Evolutionary conservation across 1,284 basidiomycete genomes (phyloP), one percentile per base, ranked within the genome.

Genomic region (Malassezia globosa): DNA sequence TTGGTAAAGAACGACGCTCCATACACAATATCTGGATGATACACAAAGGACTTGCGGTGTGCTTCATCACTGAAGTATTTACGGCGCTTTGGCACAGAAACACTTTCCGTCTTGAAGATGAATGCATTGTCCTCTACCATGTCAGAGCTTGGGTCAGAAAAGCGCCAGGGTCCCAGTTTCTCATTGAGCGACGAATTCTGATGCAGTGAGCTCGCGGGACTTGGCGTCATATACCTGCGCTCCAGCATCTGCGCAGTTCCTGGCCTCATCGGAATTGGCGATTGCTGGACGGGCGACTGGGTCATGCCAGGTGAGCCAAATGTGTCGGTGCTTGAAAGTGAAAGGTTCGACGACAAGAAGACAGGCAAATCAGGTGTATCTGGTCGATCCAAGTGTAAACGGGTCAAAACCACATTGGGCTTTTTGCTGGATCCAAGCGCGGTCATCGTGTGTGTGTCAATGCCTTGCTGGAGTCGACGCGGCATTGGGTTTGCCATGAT

Each of bases 71-170:
- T 61, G 48, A 74, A 74, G 48, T 72, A 55, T 51, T 74, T 73
- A 11, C 74, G 54, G 29, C 74, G 61, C 37, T 70, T 61, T 0
- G 72, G 61, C 3, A 72, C 69, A 3, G 66, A 51, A 3, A 73
- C 60, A 24, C 63, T 67, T 19, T 63, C 57, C 22, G 69, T 64
- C 13, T 67, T 63, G 43, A 74, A 74, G 24, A 75, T 66, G 48
- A 75, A 75, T 0, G 66, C 69, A 39, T 74, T 73, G 61, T 74
- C 74, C 55, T 75, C 74, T 29, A 73, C 59, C 48, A 72, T 67
- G 51, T 75, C 73, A 3, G 66, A 60, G 1, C 56, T 58, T 4
- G 70, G 67, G 40, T 73, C 69, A 1, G 59, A 52, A 42, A 73
- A 75, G 31, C 72, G 64, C 71, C 69, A 74, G 0, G 73, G 70